Conservation (phyloP, 306 rosid species). For the Quillaja saponaria region DNA sequence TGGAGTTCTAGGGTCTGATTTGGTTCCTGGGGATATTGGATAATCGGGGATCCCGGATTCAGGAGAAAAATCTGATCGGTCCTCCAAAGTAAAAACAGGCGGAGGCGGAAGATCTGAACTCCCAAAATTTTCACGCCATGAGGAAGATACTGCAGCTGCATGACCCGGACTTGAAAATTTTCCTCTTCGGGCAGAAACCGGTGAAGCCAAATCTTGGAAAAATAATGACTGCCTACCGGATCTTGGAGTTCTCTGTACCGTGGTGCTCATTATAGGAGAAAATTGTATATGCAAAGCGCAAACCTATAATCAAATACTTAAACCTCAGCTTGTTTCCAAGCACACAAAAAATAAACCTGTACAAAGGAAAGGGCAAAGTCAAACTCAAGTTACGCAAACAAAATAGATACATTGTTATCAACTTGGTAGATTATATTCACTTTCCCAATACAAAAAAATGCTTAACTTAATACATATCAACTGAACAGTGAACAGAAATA, state of each 20-base stretch:
- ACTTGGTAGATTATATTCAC: not conserved
- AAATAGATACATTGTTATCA: slow-evolving; percentile 16
- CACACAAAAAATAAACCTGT: not conserved
- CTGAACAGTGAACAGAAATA: slow-evolving; percentile 1
- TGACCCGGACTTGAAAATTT: slow-evolving; percentile 83
- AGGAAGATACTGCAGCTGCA: slow-evolving; percentile 75
- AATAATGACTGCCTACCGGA: slow-evolving; percentile 82
- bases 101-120: slow-evolving; percentile 94
- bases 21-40: slow-evolving; percentile 80
- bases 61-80: slow-evolving; percentile 86
- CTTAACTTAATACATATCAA: slow-evolving; percentile 1
- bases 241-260: slow-evolving; percentile 71
- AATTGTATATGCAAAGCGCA: slow-evolving; percentile 37
- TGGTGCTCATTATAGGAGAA: slow-evolving; percentile 53
- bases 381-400: slow-evolving; percentile 2
- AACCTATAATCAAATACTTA: not conserved
- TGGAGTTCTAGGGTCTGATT: slow-evolving; percentile 66
- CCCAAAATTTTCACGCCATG: slow-evolving; percentile 76
- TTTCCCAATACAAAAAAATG: not conserved
- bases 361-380: not conserved
- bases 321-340: not conserved
- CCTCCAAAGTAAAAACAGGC: slow-evolving; percentile 88
- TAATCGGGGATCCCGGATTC: slow-evolving; percentile 85
- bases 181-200: slow-evolving; percentile 71
- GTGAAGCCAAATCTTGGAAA: slow-evolving; percentile 92